phyloP scores from a whole-genome alignment of 2,329 filamentous ascomycete genomes.

The Geosmithia putterillii region DNA sequence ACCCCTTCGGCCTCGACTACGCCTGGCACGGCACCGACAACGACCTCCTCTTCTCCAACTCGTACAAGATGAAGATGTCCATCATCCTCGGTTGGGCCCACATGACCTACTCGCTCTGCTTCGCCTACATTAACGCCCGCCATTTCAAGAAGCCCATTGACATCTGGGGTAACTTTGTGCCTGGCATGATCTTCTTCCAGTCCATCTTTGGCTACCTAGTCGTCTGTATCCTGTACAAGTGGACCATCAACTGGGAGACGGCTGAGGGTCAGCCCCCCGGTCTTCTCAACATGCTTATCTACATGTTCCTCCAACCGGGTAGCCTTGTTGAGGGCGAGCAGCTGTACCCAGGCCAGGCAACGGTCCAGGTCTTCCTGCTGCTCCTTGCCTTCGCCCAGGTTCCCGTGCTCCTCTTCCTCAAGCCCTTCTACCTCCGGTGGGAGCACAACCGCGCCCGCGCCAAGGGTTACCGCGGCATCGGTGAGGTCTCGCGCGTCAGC shows the following conservation, averaged over 20 bases:
- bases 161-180: constrained; percentile 94
- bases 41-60: constrained; percentile 90
- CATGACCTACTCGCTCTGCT: constrained; percentile 96
- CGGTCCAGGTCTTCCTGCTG: constrained; percentile 66
- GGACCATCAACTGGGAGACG: constrained; percentile 73
- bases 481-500: constrained; percentile 77
- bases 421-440: constrained; percentile 88
- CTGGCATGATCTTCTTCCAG: constrained; percentile 99
- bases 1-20: constrained; percentile 92
- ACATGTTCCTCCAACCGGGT: constrained; percentile 94
- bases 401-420: constrained; percentile 82
- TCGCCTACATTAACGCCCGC: constrained; percentile 83
- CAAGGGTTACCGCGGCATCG: constrained; percentile 84
- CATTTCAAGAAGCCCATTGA: constrained; percentile 94
- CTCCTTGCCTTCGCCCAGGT: constrained; percentile 78
- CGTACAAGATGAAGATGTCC: constrained; percentile 99
- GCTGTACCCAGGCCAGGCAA: constrained; percentile 67
- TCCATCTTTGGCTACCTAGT: constrained; percentile 96
- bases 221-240: constrained; percentile 92
- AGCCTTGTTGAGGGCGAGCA: constrained; percentile 45
- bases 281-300: constrained; percentile 96
- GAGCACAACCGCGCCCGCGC: constrained; percentile 85
- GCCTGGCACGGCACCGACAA: constrained; percentile 96
- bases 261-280: constrained; percentile 62
- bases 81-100: constrained; percentile 94